Base-by-base conservation (phyloP, 1,284 basidiomycete species). In the Phlebopus sp. region DNA sequence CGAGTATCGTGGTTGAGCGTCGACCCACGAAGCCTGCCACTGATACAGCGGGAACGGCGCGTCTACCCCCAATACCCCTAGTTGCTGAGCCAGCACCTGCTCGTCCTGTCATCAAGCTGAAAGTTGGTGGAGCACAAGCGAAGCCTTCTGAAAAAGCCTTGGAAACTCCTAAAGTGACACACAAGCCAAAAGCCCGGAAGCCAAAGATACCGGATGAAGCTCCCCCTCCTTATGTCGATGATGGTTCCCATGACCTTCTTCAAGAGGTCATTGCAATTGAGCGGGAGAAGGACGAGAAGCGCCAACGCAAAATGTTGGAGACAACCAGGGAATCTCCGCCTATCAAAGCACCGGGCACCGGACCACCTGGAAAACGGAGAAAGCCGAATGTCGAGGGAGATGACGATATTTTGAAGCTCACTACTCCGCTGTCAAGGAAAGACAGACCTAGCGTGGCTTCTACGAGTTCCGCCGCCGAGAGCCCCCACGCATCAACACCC, bases 221-320 rank as follows among this genome's bases (percentile, higher is more conserved):
- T 1, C 80, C 82, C 3, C 81, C 83, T 4, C 73, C 79, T 4
- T 81, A 80, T 58, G 77, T 85, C 37, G 86, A 88, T 55, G 86
- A 89, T 63, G 86, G 83, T 10, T 85, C 83, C 19, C 79, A 84
- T 53, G 87, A 90, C 59, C 72, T 90, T 37, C 70, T 89, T 3
- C 86, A 89, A 60, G 87, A 90, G 60, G 86, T 90, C 29, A 78
- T 90, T 44, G 87, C 86, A 7, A 86, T 90, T 38, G 87, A 90
- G 64, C 74, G 78, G 49, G 81, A 84, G 65, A 78, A 82, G 60
- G 72, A 75, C 69, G 63, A 73, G 55, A 69, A 69, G 39, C 60
- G 68, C 32, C 72, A 69, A 38, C 72, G 73, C 44, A 64, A 67
- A 37, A 58, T 63, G 25, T 56, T 56, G 36, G 69, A 66, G 29